Conservation (phyloP, 805 yeast genomes). For the Sporopachydermia lactativora region DNA sequence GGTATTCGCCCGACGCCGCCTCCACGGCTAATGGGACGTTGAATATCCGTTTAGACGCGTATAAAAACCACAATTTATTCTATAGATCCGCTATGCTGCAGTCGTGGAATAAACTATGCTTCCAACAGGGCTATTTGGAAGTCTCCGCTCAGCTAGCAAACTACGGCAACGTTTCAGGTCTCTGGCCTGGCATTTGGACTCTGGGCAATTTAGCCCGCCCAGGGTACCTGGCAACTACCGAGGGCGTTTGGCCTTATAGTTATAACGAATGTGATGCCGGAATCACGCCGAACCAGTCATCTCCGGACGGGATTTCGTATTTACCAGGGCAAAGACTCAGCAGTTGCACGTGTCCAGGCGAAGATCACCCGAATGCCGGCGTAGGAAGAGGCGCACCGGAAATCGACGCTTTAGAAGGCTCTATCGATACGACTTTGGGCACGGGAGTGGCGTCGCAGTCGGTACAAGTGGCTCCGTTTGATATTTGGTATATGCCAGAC, state of each 20-base stretch:
- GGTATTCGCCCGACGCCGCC: conserved; percentile 38
- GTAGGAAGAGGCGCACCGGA: conserved; percentile 37
- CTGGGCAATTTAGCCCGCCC: conserved; percentile 37
- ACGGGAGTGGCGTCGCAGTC: conserved; percentile 36
- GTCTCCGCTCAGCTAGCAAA: conserved; percentile 29
- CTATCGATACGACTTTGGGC: conserved; percentile 18
- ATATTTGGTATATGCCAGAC: conserved; percentile 38
- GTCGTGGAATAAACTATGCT: conserved; percentile 33
- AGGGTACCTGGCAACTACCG: conserved; percentile 32
- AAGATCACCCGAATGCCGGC: conserved; percentile 34
- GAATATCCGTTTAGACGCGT: conserved; percentile 26
- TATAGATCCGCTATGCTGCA: conserved; percentile 36
- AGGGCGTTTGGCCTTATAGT: conserved; percentile 38
- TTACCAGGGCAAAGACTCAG: conserved; percentile 32
- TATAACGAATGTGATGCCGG: conserved; percentile 36
- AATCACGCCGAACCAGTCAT: conserved; percentile 33
- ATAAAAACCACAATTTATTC: conserved; percentile 27
- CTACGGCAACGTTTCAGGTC: conserved; percentile 27
- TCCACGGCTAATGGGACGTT: conserved; percentile 29
- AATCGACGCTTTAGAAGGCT: conserved; percentile 36
- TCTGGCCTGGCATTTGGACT: conserved; percentile 40
- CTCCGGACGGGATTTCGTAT: conserved; percentile 32
- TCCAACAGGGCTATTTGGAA: conserved; percentile 29
- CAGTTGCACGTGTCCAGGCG: conserved; percentile 30
- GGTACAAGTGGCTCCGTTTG: conserved; percentile 36